Evolutionary conservation across 2,329 filamentous ascomycete species (phyloP), one percentile per base, ranked within the genome.

Genomic region (Alternaria sp.): DNA sequence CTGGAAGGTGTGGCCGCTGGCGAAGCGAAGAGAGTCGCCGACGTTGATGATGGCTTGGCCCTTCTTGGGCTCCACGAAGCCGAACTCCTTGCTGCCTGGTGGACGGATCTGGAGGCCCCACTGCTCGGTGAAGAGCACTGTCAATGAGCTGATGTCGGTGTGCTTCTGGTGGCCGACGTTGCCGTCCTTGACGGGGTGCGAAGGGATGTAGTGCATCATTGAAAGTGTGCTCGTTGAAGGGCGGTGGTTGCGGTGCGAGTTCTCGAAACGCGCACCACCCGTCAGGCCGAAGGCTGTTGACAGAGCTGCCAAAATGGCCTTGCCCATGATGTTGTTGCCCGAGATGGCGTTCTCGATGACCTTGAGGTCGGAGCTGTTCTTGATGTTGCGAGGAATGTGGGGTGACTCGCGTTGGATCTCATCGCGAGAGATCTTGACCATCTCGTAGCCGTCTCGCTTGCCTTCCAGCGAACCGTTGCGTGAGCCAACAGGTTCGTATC

Each of bases 1-100:
- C 76, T 86, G 83, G 78, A 88, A 82, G 61, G 81, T 85, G 76
- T 84, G 83, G 46, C 82, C 84, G 61, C 81, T 84, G 3, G 84
- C 83, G 69, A 88, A 88, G 46, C 86, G 83, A 65, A 89, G 81
- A 25, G 85, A 86, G 80, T 89, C 87, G 62, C 87, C 87, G 15
- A 89, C 84, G 75, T 89, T 85, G 68, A 88, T 81, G 71, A 89
- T 82, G 30, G 86, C 87, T 66, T 80, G 82, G 60, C 85, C 85
- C 0, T 77, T 72, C 70, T 82, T 82, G 55, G 87, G 86, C 61
- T 79, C 83, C 10, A 88, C 84, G 53, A 77, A 77, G n/a, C 75
- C 74, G 53, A 77, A 70, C 59, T 77, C 75, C 10, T 68, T 67
- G 45, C 76, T 86, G 18, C 82, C 83, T 3, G 86, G 86, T 0